Percentiles rank a stretch among this genome's conserved stretches.
phyloP scores from a whole-genome alignment of 345 rosid species.

The Salix viminalis region DNA sequence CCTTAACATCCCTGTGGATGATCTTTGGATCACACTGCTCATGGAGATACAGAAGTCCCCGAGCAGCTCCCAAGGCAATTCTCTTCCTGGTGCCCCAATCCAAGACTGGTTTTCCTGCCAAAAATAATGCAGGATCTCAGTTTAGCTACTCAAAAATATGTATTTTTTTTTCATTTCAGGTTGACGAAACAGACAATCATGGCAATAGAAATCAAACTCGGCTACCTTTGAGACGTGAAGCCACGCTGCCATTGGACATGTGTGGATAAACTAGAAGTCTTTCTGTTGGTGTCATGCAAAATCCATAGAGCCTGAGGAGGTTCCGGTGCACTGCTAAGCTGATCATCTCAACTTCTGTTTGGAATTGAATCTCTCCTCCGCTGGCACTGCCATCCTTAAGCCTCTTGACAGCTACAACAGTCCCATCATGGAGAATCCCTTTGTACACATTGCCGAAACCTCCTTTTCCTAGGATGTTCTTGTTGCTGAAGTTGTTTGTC shows the following conservation, averaged over 20 bases:
- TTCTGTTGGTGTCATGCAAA: slow-evolving; percentile 75
- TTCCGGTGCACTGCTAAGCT: slow-evolving; percentile 95
- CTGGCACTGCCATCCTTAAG: slow-evolving; percentile 76
- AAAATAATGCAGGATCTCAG: neutral
- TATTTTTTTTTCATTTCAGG: neutral
- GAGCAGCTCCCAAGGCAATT: slow-evolving; percentile 87
- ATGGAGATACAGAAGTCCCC: slow-evolving; percentile 88
- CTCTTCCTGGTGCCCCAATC: slow-evolving; percentile 93
- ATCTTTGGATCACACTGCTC: slow-evolving; percentile 99
- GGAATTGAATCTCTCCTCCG: slow-evolving; percentile 85
- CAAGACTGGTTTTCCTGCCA: slow-evolving; percentile 62
- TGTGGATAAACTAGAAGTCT: slow-evolving; percentile 89
- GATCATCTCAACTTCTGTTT: slow-evolving; percentile 96
- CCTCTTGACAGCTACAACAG: slow-evolving; percentile 85
- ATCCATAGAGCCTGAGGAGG: slow-evolving; percentile 83
- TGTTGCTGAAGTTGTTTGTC: slow-evolving; percentile 83
- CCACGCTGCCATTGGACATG: slow-evolving; percentile 98
- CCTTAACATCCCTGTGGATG: slow-evolving; percentile 97
- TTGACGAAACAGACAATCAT: too few relatives aligned
- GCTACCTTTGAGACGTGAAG: slow-evolving; percentile 87
- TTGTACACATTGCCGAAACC: slow-evolving; percentile 92
- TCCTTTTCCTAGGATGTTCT: slow-evolving; percentile 85
- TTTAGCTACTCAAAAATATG: neutral
- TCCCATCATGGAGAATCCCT: slow-evolving; percentile 78
- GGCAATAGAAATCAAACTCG: neutral